Percentiles rank a stretch among this genome's conserved stretches.
These are phyloP conservation scores for Tympanopsis confertula DNA, from an alignment of 2,329 filamentous ascomycete genomes.

Conservation along the genomic window DNA sequence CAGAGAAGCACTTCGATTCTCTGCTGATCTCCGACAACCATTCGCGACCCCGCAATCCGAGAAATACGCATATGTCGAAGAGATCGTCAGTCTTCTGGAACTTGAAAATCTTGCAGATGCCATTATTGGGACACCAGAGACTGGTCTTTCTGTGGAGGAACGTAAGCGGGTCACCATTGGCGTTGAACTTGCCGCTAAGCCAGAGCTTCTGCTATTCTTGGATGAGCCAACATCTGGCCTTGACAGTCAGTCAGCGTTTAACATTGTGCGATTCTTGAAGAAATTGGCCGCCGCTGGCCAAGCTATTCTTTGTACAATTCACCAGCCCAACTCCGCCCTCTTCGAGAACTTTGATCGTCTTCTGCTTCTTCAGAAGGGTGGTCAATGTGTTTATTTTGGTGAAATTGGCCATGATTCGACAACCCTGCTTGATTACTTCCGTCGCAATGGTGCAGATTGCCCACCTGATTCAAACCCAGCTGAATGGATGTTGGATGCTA, in stretches of 20 bases:
- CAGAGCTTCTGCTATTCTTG: slow-evolving; percentile 72
- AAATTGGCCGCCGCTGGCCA: slow-evolving; percentile 82
- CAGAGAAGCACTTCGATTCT: slow-evolving; percentile 56
- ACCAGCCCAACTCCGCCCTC: slow-evolving; percentile 90
- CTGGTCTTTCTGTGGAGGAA: slow-evolving; percentile 35
- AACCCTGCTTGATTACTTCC: slow-evolving; percentile 35
- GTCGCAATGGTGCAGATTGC: slow-evolving; percentile 33
- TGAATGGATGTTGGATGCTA: slow-evolving; percentile 59
- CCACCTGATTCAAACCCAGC: slow-evolving; percentile 40
- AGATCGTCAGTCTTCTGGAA: slow-evolving; percentile 58
- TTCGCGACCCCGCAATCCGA: slow-evolving; percentile 42
- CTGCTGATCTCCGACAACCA: slow-evolving; percentile 53
- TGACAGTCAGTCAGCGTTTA: slow-evolving; percentile 87
- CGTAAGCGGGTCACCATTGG: slow-evolving; percentile 9
- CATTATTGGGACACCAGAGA: slow-evolving; percentile 36
- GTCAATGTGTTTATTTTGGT: slow-evolving; percentile 71
- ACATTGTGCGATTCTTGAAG: slow-evolving; percentile 76
- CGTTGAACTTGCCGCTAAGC: slow-evolving; percentile 8
- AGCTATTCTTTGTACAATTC: slow-evolving; percentile 92
- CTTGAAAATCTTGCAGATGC: slow-evolving; percentile 59
- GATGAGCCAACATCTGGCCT: slow-evolving; percentile 93
- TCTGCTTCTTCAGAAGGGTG: slow-evolving; percentile 67
- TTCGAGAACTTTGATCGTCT: slow-evolving; percentile 84
- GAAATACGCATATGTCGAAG: slow-evolving; percentile 57
- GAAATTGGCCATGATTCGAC: slow-evolving; percentile 59